phyloP scores from a whole-genome alignment of 202 grass and related monocot genomes.

The Elaeis oleifera region DNA sequence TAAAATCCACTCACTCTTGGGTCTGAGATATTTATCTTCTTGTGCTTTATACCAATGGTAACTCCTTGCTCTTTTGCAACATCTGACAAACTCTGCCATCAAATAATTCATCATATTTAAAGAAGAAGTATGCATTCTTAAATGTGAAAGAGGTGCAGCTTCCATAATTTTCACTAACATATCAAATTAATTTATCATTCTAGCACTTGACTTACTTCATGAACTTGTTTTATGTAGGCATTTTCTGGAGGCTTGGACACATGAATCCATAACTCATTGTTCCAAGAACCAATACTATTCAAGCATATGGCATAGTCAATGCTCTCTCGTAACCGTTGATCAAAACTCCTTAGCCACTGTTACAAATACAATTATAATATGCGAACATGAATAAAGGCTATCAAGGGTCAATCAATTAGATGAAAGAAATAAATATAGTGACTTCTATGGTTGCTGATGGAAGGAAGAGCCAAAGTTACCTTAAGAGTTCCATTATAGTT shows the following conservation, averaged over 20 bases:
- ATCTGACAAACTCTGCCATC: slow-evolving; percentile 66
- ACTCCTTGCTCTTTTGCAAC: slow-evolving; percentile 74
- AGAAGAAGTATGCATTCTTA: neutral
- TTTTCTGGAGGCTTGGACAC: slow-evolving; percentile 98
- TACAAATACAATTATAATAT: slow-evolving; percentile 13
- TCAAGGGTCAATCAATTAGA: too few relatives aligned
- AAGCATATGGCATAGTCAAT: slow-evolving; percentile 98
- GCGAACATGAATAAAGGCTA: too few relatives aligned
- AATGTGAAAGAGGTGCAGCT: too few relatives aligned
- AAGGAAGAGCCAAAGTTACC: slow-evolving; percentile 25
- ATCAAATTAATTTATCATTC: too few relatives aligned
- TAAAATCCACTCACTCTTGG: slow-evolving; percentile 51
- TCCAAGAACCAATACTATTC: slow-evolving; percentile 90
- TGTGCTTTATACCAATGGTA: slow-evolving; percentile 88
- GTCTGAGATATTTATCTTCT: slow-evolving; percentile 98
- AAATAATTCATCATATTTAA: slow-evolving; percentile 24
- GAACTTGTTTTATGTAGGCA: slow-evolving; percentile 86
- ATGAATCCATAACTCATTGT: slow-evolving; percentile 87
- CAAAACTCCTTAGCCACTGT: slow-evolving; percentile 97
- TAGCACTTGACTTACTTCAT: slow-evolving; percentile 47
- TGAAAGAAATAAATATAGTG: too few relatives aligned
- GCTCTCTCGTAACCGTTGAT: slow-evolving; percentile 85
- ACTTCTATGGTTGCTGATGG: too few relatives aligned
- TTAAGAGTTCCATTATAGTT: slow-evolving; percentile 97
- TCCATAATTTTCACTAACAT: too few relatives aligned